A percentile compares a stretch with the other conserved stretches of the same genome.
Conservation (phyloP, 2,329 filamentous ascomycete genomes). For the Cladorrhinum sp. region DNA sequence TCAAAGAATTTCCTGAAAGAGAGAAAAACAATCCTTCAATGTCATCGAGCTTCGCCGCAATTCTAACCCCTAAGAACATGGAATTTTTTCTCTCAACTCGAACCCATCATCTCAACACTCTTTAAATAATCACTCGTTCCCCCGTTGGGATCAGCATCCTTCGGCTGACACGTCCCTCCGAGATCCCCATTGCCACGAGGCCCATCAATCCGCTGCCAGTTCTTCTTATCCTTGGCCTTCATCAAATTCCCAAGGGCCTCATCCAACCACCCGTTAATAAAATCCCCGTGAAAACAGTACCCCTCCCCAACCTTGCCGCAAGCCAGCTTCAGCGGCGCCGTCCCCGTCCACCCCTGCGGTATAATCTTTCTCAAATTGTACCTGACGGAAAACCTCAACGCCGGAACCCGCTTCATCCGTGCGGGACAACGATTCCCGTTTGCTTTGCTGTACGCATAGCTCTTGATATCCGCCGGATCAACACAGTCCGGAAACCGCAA, state of each 20-base stretch:
- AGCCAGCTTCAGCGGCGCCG: constrained; percentile 42
- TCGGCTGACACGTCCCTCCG: constrained; percentile 35
- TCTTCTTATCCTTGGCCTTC: constrained; percentile 30
- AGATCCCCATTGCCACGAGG: constrained; percentile 33
- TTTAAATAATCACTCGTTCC: constrained; percentile 40
- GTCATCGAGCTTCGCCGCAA: too few relatives aligned
- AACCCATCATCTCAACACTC: constrained; percentile 40
- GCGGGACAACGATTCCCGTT: constrained; percentile 34
- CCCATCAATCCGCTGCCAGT: constrained; percentile 36
- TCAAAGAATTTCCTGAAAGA: too few relatives aligned
- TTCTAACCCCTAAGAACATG: too few relatives aligned
- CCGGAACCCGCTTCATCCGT: constrained; percentile 44
- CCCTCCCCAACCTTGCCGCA: constrained; percentile 34
- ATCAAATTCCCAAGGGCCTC: constrained; percentile 41
- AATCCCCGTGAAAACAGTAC: constrained; percentile 42
- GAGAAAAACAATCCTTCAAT: too few relatives aligned
- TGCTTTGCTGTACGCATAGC: constrained; percentile 19
- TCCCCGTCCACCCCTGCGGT: constrained; percentile 43
- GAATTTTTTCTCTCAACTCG: too few relatives aligned
- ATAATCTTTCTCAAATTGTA: constrained; percentile 42
- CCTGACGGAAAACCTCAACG: constrained; percentile 44
- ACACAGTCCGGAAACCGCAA: constrained; percentile 45
- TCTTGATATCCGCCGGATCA: constrained; percentile 33
- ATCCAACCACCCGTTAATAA: constrained; percentile 41
- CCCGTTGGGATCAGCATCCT: constrained; percentile 43